Conservation (phyloP, 2,329 filamentous ascomycete species). For the Monosporascus sp. region DNA sequence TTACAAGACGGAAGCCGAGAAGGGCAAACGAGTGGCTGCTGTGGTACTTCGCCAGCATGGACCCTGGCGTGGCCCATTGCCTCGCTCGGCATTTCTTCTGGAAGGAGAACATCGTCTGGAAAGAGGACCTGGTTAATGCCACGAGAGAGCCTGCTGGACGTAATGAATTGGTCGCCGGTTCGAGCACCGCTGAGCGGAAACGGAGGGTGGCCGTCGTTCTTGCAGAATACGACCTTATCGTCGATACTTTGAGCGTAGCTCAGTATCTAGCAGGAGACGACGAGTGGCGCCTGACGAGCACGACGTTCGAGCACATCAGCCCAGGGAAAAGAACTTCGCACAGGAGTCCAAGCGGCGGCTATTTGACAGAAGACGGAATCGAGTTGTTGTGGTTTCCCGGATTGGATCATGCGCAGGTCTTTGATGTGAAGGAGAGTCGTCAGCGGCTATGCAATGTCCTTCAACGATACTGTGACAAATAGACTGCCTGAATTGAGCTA, state of each 20-base stretch:
- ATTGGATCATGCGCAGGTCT: conserved; percentile 61
- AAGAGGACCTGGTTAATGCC: conserved; percentile 50
- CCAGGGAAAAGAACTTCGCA: conserved; percentile 24
- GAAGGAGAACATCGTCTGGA: conserved; percentile 66
- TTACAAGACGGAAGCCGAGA: conserved; percentile 48
- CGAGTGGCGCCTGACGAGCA: conserved; percentile 19
- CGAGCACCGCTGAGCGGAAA: conserved; percentile 3
- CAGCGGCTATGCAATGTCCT: conserved; percentile 23
- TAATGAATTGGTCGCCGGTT: conserved; percentile 6
- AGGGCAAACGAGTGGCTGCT: conserved; percentile 65
- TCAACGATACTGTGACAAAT: conserved; percentile 20
- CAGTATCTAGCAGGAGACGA: conserved; percentile 46
- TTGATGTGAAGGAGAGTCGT: conserved; percentile 33
- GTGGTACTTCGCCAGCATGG: conserved; percentile 65
- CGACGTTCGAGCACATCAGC: conserved; percentile 5
- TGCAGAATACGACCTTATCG: conserved; percentile 58
- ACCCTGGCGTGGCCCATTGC: conserved; percentile 61
- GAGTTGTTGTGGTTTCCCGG: conserved; percentile 56
- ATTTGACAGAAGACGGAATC: conserved; percentile 33
- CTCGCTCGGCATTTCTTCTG: conserved; percentile 66
- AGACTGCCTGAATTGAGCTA: conserved; percentile 7
- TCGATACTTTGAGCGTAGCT: conserved; percentile 53
- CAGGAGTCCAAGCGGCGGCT: conserved; percentile 7
- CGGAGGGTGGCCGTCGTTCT: conserved; percentile 50
- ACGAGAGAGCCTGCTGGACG: conserved; percentile 3